phyloP scores from a whole-genome alignment of 768 basidiomycete genomes.

The Lepiota venenata region DNA sequence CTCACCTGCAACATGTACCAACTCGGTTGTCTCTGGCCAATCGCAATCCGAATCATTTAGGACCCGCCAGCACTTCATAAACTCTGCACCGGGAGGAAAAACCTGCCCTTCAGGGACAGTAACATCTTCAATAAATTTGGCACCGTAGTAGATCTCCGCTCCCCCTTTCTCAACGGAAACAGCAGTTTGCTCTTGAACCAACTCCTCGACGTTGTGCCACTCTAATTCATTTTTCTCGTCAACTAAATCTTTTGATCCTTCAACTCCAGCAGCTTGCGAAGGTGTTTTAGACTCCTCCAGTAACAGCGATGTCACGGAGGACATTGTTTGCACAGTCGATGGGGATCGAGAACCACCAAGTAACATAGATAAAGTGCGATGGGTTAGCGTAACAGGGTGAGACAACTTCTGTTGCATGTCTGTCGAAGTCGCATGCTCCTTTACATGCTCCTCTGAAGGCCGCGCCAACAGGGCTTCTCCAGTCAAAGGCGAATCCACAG shows the following conservation, averaged over 20 bases:
- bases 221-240: neutral
- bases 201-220: neutral
- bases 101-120: conserved; percentile 73
- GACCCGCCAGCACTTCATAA: conserved; percentile 82
- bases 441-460: neutral
- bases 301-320: neutral
- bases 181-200: neutral
- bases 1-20: conserved; percentile 72
- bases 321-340: neutral
- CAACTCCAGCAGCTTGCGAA: neutral
- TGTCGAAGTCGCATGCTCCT: neutral
- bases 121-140: conserved; percentile 60
- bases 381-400: neutral
- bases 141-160: conserved; percentile 33
- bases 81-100: conserved; percentile 82
- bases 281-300: neutral
- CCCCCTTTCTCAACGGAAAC: neutral
- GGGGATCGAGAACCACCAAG: conserved; percentile 1
- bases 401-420: conserved; percentile 3
- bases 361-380: conserved; percentile 4
- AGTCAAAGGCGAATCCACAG: conserved; percentile 8
- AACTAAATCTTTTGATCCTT: neutral
- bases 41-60: conserved; percentile 56
- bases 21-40: conserved; percentile 68
- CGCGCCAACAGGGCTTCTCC: conserved; percentile 11